Conservation (phyloP, 2,329 filamentous ascomycete species). For the Cryphonectria carpinicola region DNA sequence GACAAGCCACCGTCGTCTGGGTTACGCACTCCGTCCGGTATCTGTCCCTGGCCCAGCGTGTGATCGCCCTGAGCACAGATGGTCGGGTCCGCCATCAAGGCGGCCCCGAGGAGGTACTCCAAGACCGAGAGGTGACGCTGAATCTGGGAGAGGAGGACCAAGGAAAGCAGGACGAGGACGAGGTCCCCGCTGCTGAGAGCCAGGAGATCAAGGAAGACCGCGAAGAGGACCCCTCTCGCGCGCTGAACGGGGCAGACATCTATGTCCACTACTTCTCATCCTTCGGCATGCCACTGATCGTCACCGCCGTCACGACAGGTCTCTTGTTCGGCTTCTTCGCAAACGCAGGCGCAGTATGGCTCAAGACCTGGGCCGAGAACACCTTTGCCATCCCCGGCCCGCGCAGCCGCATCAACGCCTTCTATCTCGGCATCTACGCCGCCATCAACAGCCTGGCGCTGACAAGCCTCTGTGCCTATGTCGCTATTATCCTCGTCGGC, state of each 20-base stretch:
- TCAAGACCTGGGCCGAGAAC: conserved; percentile 30
- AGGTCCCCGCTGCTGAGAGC: background rate
- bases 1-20: conserved; percentile 38
- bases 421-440: conserved; percentile 38
- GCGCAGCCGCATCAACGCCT: conserved; percentile 31
- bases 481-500: conserved; percentile 30
- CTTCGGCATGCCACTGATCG: conserved; percentile 16
- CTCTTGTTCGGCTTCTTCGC: conserved; percentile 14
- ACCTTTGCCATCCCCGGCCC: conserved; percentile 16
- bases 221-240: conserved; percentile 13
- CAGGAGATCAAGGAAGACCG: background rate
- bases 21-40: conserved; percentile 41
- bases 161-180: background rate
- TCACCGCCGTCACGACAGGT: conserved; percentile 9
- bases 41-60: conserved; percentile 1
- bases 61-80: conserved; percentile 8
- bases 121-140: background rate
- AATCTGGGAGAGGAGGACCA: background rate
- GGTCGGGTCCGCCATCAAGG: conserved; percentile 5
- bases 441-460: conserved; percentile 33
- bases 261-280: conserved; percentile 24
- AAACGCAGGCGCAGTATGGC: conserved; percentile 25
- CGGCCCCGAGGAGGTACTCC: background rate
- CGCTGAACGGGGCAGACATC: conserved; percentile 10
- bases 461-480: conserved; percentile 31